A percentile compares a stretch with the other conserved stretches of the same genome.
These are phyloP conservation scores for Globisporangium nunn DNA, from an alignment of 352 stramenopile species.

Conservation along the genomic window DNA sequence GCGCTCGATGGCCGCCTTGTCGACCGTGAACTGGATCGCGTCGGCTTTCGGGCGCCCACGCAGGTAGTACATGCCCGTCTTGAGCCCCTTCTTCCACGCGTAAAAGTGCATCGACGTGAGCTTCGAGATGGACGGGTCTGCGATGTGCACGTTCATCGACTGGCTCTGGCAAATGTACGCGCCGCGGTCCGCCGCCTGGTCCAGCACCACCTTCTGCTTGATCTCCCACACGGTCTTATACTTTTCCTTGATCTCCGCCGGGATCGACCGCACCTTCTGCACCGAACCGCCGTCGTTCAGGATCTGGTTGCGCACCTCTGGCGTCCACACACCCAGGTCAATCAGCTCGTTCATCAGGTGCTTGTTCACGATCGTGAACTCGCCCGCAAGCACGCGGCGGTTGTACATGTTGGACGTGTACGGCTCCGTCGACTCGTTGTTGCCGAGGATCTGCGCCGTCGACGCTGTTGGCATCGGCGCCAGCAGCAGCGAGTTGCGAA, in stretches of 20 bases:
- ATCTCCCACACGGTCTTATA: conserved; percentile 99
- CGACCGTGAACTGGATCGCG: conserved; percentile 99
- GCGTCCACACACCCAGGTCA: conserved; percentile 93
- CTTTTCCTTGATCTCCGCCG: conserved; percentile 87
- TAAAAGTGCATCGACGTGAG: conserved; percentile 99
- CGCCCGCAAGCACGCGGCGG: conserved; percentile 95
- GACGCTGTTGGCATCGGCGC: conserved; percentile 99
- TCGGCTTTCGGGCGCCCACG: conserved; percentile 97
- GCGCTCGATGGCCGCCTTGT: conserved; percentile 88
- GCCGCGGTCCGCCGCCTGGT: conserved; percentile 97
- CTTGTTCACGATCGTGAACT: conserved; percentile 99
- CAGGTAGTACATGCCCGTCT: conserved; percentile 99
- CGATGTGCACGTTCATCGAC: conserved; percentile 98
- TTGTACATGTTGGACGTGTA: conserved; percentile 99
- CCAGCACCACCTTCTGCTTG: conserved; percentile 95
- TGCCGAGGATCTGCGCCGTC: conserved; percentile 98
- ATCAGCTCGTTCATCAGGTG: conserved; percentile 98
- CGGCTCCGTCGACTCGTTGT: conserved; percentile 99
- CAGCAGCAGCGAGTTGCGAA: conserved; percentile 98
- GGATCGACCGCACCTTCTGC: conserved; percentile 87
- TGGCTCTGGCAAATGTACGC: conserved; percentile 98
- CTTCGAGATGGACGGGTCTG: conserved; percentile 95
- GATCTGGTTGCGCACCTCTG: conserved; percentile 97
- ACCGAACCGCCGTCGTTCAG: conserved; percentile 96
- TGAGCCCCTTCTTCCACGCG: conserved; percentile 99